These are phyloP conservation scores for Coemansia sp. DNA, from an alignment of 192 early-diverging fungal species.

Conservation along the genomic window DNA sequence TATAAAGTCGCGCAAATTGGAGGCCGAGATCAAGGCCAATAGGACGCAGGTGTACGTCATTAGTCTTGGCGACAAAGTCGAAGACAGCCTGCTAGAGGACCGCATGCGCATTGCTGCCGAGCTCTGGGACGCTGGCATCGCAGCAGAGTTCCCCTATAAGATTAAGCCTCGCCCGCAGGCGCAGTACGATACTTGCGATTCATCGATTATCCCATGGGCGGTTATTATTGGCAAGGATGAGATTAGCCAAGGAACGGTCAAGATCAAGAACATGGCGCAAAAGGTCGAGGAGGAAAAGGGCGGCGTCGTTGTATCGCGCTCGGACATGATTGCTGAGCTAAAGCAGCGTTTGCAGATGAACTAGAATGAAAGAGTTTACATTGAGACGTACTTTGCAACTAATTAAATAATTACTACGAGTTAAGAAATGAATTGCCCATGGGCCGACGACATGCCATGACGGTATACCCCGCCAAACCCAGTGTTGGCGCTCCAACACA, in stretches of 20 bases:
- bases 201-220: conserved; percentile 85
- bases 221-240: conserved; percentile 89
- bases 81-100: conserved; percentile 83
- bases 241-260: conserved; percentile 76
- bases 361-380: not conserved
- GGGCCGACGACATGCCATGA: too few species aligned
- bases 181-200: conserved; percentile 82
- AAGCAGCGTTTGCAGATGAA: conserved; percentile 54
- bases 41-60: conserved; percentile 87
- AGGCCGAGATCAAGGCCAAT: conserved; percentile 71
- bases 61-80: conserved; percentile 46
- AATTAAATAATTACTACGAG: too few species aligned
- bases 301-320: conserved; percentile 60
- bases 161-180: conserved; percentile 78
- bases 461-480: too few species aligned
- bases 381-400: too few species aligned
- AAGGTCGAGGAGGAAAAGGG: conserved; percentile 34
- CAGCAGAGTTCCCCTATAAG: conserved; percentile 92
- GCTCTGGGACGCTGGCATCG: conserved; percentile 92
- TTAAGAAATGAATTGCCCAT: too few species aligned
- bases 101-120: conserved; percentile 84
- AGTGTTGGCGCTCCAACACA: too few species aligned
- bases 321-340: conserved; percentile 68
- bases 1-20: conserved; percentile 63
- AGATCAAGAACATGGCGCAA: conserved; percentile 80